Base-by-base conservation (phyloP, 2,329 filamentous ascomycete genomes). In the Bipolaris zeicola region DNA sequence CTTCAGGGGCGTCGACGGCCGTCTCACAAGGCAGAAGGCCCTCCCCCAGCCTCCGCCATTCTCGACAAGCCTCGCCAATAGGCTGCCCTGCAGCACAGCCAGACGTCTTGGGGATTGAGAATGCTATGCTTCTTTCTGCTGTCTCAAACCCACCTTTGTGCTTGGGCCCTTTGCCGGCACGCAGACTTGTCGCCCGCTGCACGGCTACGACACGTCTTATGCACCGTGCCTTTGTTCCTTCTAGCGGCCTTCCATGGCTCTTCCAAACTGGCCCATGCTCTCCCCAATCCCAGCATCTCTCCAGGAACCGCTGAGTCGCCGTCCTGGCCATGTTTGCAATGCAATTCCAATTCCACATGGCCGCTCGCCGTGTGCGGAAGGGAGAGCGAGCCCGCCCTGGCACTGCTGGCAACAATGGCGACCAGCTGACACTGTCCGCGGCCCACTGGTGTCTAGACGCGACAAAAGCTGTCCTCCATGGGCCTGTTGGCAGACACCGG, bases 211-310 rank as follows among this genome's bases (percentile, higher is more conserved):
- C 55, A 63, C 56, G 53, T 52, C 53, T 52, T 52, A 58, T 65
- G 60, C 64, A 66, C 60, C 50, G 59, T 57, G 58, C 60, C 47
- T 52, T 59, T 45, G 50, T 44, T 58, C 50, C 63, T 70, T 69
- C 62, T 61, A 67, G 67, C 64, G 65, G 59, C 51, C 61, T 72
- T 72, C 69, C 42, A 65, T 57, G 57, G 60, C 52, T 42, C 58
- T 61, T 62, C 63, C 58, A 60, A 56, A 61, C 16, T 51, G 57
- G 60, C 55, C 62, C 56, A 50, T 62, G 62, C 57, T 46, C 33
- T 31, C 34, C 34, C 50, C 20, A 20, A 57, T 52, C 52, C 62
- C 48, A 44, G 60, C 52, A 31, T 16, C 36, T 34, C 56, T 55
- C 51, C 52, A 63, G 58, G 57, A 57, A 58, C 54, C 44, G 60